A percentile compares a stretch with the other conserved stretches of the same genome.
Conservation (phyloP, 257 asterid species). For the Nicotiana noctiflora region DNA sequence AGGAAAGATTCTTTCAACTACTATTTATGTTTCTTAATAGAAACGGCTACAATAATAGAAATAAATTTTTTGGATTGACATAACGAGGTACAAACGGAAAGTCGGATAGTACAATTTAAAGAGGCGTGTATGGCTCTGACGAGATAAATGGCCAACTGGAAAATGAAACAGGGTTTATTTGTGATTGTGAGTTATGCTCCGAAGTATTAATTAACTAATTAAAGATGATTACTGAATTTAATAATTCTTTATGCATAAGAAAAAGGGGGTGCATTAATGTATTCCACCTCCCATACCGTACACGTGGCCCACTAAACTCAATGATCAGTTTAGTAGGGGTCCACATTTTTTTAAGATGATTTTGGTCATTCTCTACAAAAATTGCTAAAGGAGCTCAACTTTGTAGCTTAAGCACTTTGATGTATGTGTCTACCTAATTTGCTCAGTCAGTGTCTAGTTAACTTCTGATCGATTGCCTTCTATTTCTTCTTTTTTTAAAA, state of each 20-base stretch:
- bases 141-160: neutral
- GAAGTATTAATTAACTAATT: neutral
- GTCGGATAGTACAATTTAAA: neutral
- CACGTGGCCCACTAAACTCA: slow-evolving; percentile 27
- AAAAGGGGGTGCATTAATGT: slow-evolving; percentile 11
- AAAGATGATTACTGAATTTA: slow-evolving; percentile 5
- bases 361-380: slow-evolving; percentile 8
- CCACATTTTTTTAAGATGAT: neutral
- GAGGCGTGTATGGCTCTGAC: neutral
- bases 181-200: neutral
- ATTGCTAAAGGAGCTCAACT: slow-evolving; percentile 9
- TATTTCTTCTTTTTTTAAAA: neutral
- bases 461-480: neutral
- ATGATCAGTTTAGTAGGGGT: slow-evolving; percentile 13
- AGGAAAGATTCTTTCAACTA: too few species aligned
- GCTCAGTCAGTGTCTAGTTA: neutral
- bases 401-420: slow-evolving; percentile 13
- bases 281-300: slow-evolving; percentile 19
- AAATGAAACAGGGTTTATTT: neutral
- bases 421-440: neutral
- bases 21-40: neutral
- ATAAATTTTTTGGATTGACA: neutral
- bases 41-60: too few species aligned
- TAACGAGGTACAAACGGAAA: neutral
- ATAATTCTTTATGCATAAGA: neutral